A percentile compares a stretch with the other conserved stretches of the same genome.
These are phyloP conservation scores for Hyaloperonospora arabidopsidis DNA, from an alignment of 352 stramenopile species.

Conservation along the genomic window DNA sequence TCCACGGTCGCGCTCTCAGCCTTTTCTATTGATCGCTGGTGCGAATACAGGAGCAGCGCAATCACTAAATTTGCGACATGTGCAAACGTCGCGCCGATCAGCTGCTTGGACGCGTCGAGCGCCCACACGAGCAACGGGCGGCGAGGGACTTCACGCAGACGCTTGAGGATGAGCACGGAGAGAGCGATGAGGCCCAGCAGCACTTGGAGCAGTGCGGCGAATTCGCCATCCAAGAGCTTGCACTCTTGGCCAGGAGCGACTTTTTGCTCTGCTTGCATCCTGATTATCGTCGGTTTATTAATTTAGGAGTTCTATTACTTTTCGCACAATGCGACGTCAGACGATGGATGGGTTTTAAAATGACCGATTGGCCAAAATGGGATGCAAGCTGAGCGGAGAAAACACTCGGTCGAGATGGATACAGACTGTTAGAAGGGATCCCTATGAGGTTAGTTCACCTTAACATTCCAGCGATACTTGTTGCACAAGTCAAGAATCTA, in stretches of 20 bases:
- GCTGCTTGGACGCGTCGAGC: constrained; percentile 83
- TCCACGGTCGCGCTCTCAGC: constrained; percentile 33
- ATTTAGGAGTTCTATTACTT: too few species aligned
- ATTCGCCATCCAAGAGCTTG: constrained; percentile 73
- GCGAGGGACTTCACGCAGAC: constrained; percentile 57
- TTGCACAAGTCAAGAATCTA: too few species aligned
- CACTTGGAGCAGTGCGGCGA: constrained; percentile 69
- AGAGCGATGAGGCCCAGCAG: constrained; percentile 74
- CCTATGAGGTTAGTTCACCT: too few species aligned
- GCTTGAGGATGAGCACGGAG: constrained; percentile 76
- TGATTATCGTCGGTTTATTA: neutral
- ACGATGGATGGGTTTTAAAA: too few species aligned
- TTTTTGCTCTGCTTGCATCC: neutral
- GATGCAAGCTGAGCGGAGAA: too few species aligned
- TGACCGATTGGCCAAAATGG: too few species aligned
- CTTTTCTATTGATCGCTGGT: constrained; percentile 37
- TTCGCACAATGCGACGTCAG: too few species aligned
- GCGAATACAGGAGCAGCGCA: constrained; percentile 76
- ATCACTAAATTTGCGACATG: constrained; percentile 83
- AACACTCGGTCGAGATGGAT: too few species aligned
- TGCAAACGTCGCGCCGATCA: constrained; percentile 76
- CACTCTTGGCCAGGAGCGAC: constrained; percentile 38
- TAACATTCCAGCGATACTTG: too few species aligned
- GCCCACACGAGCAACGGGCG: constrained; percentile 76
- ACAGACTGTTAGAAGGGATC: too few species aligned